phyloP scores from a whole-genome alignment of 345 rosid genomes.

The Combretum micranthum region DNA sequence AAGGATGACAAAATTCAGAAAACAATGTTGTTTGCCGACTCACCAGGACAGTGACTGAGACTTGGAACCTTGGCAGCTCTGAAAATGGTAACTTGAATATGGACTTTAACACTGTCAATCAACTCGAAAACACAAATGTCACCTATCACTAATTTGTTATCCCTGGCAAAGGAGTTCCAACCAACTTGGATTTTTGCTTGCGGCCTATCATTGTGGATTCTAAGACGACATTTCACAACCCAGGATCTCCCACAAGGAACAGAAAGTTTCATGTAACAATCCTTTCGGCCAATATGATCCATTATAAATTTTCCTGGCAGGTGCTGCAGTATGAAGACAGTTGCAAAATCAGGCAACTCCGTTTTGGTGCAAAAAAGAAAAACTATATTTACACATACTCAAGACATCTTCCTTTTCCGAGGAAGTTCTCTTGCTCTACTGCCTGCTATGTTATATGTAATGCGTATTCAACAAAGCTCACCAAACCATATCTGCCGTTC shows the following conservation, averaged over 20 bases:
- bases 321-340: neutral
- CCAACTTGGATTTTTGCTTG: neutral
- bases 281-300: neutral
- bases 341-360: too few species aligned
- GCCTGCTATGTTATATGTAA: too few species aligned
- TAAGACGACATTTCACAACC: neutral
- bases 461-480: neutral
- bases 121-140: conserved; percentile 22
- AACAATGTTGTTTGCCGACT: neutral
- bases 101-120: neutral
- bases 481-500: neutral
- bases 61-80: neutral
- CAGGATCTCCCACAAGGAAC: neutral
- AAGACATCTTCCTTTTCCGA: too few species aligned
- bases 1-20: neutral
- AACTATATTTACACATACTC: neutral
- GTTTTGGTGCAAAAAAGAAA: too few species aligned
- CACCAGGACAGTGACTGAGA: too few species aligned
- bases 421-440: too few species aligned
- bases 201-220: neutral
- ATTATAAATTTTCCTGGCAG: neutral
- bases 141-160: conserved; percentile 9
- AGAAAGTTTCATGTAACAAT: neutral
- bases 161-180: conserved; percentile 17
- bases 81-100: conserved; percentile 11